Conservation (phyloP, 2,329 filamentous ascomycete species). For the Xylariaceae sp. region DNA sequence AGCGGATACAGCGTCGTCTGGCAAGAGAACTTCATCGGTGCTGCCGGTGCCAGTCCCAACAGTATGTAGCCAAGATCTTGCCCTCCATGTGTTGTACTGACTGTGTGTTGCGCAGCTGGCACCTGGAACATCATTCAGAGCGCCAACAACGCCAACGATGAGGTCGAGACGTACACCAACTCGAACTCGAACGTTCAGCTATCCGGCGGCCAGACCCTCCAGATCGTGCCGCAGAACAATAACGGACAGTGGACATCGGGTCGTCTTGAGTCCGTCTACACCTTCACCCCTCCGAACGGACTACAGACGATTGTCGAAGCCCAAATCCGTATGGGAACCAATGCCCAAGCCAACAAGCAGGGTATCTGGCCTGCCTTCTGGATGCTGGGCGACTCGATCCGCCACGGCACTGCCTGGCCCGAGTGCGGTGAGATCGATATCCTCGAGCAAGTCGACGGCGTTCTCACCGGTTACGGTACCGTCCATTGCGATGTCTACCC, state of each 20-base stretch:
- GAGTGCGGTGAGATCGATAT: constrained; percentile 49
- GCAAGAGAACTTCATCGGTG: constrained; percentile 43
- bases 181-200: constrained; percentile 46
- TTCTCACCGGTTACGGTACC: constrained; percentile 43
- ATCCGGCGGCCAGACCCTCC: constrained; percentile 47
- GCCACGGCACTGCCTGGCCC: constrained; percentile 45
- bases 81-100: too few relatives aligned
- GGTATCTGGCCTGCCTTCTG: constrained; percentile 54
- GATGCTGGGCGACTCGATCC: constrained; percentile 46
- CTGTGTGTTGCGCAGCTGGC: too few relatives aligned
- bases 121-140: constrained; percentile 46
- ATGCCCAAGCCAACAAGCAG: constrained; percentile 37
- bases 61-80: too few relatives aligned
- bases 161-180: constrained; percentile 45
- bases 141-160: constrained; percentile 43
- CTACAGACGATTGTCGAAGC: constrained; percentile 42
- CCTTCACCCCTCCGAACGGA: constrained; percentile 41
- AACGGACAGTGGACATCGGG: constrained; percentile 46
- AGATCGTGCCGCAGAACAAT: constrained; percentile 45
- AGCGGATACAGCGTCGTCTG: constrained; percentile 41
- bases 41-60: constrained; percentile 36
- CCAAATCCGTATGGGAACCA: constrained; percentile 41
- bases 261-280: constrained; percentile 45
- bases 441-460: constrained; percentile 47
- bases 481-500: constrained; percentile 43